Evolutionary conservation across 1,139 yeast species (phyloP).

Genomic region (Suhomyces atakaporum): DNA sequence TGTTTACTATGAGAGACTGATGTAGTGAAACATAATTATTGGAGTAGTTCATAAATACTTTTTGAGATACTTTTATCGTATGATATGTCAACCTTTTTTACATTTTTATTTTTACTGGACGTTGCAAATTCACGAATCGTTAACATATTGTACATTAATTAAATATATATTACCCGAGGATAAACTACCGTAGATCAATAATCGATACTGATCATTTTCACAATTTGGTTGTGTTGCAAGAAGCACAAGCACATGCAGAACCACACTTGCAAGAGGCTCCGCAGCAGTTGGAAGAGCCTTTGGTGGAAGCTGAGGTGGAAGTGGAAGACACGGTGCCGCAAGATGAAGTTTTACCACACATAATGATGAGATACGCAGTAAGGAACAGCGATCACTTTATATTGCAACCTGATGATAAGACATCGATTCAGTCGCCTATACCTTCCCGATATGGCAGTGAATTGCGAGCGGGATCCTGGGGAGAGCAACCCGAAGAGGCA

Average conservation of each 20-base stretch:
- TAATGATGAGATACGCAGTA: slow-evolving; percentile 7
- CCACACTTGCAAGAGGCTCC: slow-evolving; percentile 49
- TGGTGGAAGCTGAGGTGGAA: slow-evolving; percentile 6
- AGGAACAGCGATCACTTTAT: background rate
- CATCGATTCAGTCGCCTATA: background rate
- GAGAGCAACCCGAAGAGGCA: slow-evolving; percentile 1
- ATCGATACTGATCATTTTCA: too few species aligned
- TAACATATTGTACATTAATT: too few species aligned
- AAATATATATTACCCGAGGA: too few species aligned
- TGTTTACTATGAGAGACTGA: background rate
- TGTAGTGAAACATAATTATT: background rate
- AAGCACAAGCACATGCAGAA: slow-evolving; percentile 39
- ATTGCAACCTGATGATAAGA: slow-evolving; percentile 4
- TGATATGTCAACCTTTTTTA: too few species aligned
- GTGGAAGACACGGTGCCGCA: slow-evolving; percentile 6
- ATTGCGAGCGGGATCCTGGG: slow-evolving; percentile 3
- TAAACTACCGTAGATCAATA: too few species aligned
- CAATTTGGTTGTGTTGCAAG: slow-evolving; percentile 46
- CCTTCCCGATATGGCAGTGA: background rate
- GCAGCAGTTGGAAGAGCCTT: slow-evolving; percentile 26
- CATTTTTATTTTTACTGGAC: too few species aligned
- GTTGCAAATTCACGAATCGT: too few species aligned
- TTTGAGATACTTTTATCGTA: too few species aligned
- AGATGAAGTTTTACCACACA: slow-evolving; percentile 28
- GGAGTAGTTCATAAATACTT: too few species aligned